These are phyloP conservation scores for Saturnispora diversa DNA, from an alignment of 805 yeast species.

Conservation along the genomic window DNA sequence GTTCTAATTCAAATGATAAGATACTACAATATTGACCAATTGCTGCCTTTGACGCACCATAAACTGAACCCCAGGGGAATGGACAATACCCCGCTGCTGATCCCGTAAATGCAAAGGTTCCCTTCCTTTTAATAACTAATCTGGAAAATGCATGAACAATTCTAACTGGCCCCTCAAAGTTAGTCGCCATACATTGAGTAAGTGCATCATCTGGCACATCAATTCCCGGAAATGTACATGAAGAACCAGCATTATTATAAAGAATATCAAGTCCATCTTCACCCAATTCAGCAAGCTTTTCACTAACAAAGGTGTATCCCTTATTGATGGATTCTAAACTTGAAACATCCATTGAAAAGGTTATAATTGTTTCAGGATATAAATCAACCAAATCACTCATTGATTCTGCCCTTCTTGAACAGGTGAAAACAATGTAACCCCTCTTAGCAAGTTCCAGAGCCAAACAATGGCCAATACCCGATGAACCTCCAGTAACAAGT, in stretches of 20 bases:
- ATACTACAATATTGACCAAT: conserved; percentile 62
- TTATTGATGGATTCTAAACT: conserved; percentile 38
- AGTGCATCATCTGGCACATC: conserved; percentile 49
- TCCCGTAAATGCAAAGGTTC: conserved; percentile 68
- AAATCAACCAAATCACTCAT: conserved; percentile 43
- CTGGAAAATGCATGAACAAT: conserved; percentile 46
- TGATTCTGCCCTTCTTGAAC: conserved; percentile 58
- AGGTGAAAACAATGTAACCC: conserved; percentile 56
- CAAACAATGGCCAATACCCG: conserved; percentile 48
- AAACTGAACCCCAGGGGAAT: conserved; percentile 63
- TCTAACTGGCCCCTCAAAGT: conserved; percentile 64
- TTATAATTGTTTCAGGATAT: conserved; percentile 34
- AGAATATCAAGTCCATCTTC: conserved; percentile 44
- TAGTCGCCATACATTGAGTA: conserved; percentile 49
- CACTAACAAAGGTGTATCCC: conserved; percentile 36
- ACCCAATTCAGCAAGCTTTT: conserved; percentile 12
- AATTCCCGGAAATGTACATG: conserved; percentile 62
- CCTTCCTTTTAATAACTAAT: conserved; percentile 47
- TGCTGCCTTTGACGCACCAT: conserved; percentile 67
- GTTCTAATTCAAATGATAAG: conserved; percentile 58
- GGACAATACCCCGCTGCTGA: conserved; percentile 58
- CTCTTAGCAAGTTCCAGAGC: conserved; percentile 37
- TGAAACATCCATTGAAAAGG: conserved; percentile 51
- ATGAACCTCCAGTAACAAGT: conserved; percentile 52
- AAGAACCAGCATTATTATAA: conserved; percentile 55